A percentile compares a stretch with the other conserved stretches of the same genome.
Conservation (phyloP, 2,329 filamentous ascomycete species). For the Beauveria sp. region DNA sequence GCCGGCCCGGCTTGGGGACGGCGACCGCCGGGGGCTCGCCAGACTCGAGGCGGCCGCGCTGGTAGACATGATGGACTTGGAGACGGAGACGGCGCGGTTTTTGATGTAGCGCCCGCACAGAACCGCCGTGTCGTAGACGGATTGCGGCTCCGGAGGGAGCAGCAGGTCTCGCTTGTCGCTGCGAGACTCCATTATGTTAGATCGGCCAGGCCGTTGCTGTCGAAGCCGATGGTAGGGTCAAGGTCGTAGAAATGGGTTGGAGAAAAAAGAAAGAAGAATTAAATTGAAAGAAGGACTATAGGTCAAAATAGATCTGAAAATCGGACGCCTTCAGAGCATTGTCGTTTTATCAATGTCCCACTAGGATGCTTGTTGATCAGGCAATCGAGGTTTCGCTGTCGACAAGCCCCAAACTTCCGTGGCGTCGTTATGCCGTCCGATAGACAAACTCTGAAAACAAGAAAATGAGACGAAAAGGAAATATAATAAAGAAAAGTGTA, state of each 20-base stretch:
- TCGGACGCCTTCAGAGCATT: too few species aligned
- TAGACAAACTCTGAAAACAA: neutral
- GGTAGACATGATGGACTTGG: neutral
- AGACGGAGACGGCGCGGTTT: conserved; percentile 1
- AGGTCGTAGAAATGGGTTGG: too few species aligned
- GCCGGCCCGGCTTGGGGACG: neutral
- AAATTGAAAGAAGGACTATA: neutral
- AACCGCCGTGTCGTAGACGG: neutral
- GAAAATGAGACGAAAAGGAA: neutral
- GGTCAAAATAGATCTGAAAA: neutral
- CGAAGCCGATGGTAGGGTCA: neutral
- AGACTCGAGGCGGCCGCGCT: neutral
- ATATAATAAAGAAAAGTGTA: neutral
- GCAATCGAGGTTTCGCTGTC: neutral
- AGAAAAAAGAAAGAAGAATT: neutral
- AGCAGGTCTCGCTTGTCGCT: conserved; percentile 1
- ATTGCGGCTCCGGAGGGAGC: neutral
- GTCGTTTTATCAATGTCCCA: too few species aligned
- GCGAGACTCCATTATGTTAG: neutral
- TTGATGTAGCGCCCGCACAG: conserved; percentile 1
- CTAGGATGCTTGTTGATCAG: neutral
- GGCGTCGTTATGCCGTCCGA: neutral
- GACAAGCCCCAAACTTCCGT: neutral
- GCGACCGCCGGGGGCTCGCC: neutral
- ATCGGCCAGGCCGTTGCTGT: neutral